A percentile compares a stretch with the other conserved stretches of the same genome.
These are phyloP conservation scores for Pinus albicaulis DNA, from an alignment of 75 land plant species.

Conservation along the genomic window DNA sequence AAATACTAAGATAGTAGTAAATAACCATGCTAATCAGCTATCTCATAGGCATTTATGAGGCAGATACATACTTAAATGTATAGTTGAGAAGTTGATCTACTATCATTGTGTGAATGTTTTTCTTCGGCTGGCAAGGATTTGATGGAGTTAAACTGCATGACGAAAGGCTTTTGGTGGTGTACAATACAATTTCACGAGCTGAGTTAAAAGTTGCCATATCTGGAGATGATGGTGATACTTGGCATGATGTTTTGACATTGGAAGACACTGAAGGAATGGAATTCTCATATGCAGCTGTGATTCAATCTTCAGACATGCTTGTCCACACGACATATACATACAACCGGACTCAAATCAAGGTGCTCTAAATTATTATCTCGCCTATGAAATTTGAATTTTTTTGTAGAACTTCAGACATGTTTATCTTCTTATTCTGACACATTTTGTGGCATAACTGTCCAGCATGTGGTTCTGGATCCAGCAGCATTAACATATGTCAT, in stretches of 20 bases:
- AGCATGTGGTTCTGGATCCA: too few relatives aligned
- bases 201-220: constrained; percentile 82
- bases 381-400: too few relatives aligned
- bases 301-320: constrained; percentile 56
- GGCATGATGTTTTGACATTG: constrained; percentile 75
- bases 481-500: too few relatives aligned
- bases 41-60: not conserved
- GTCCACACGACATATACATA: constrained; percentile 94
- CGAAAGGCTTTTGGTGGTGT: constrained; percentile 68
- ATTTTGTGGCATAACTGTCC: too few relatives aligned
- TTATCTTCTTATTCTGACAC: too few relatives aligned
- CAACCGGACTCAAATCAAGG: constrained; percentile 96
- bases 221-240: constrained; percentile 85
- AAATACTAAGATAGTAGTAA: too few relatives aligned
- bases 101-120: not conserved
- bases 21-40: not conserved
- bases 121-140: constrained; percentile 48
- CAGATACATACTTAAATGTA: not conserved
- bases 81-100: constrained; percentile 1
- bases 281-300: constrained; percentile 95
- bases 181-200: constrained; percentile 86
- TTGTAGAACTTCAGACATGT: too few relatives aligned
- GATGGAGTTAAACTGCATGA: constrained; percentile 92
- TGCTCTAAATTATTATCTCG: not conserved
- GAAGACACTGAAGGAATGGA: constrained; percentile 69